A percentile compares a stretch with the other conserved stretches of the same genome.
phyloP scores from a whole-genome alignment of 352 stramenopile species.

The Phytophthora pinifolia region DNA sequence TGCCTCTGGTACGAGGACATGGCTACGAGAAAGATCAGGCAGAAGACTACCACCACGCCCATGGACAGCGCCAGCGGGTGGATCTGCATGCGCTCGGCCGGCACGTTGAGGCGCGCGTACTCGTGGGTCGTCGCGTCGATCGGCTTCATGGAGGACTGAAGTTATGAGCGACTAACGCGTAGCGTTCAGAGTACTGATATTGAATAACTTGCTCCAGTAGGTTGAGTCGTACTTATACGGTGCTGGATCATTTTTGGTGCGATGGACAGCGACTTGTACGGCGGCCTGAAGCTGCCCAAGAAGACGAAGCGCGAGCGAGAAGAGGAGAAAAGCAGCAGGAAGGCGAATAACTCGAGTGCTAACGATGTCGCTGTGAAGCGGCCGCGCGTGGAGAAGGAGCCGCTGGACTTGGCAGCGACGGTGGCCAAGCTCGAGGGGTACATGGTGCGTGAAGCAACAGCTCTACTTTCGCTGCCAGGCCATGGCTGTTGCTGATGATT shows the following conservation, averaged over 20 bases:
- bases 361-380: slow-evolving; percentile 23
- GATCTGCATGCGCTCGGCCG: slow-evolving; percentile 32
- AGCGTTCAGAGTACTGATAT: not conserved
- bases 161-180: slow-evolving; percentile 15
- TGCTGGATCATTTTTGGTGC: too few relatives aligned
- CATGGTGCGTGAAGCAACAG: slow-evolving; percentile 39
- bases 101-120: slow-evolving; percentile 29
- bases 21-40: slow-evolving; percentile 63
- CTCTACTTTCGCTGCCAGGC: not conserved
- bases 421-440: slow-evolving; percentile 64
- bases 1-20: slow-evolving; percentile 82
- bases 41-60: slow-evolving; percentile 56
- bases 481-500: not conserved
- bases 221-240: too few relatives aligned
- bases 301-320: slow-evolving; percentile 42
- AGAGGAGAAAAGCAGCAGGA: slow-evolving; percentile 14
- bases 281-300: slow-evolving; percentile 46
- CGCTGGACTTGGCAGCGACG: slow-evolving; percentile 41
- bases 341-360: not conserved
- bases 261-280: slow-evolving; percentile 54
- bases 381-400: slow-evolving; percentile 25
- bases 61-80: slow-evolving; percentile 72
- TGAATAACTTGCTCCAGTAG: too few relatives aligned
- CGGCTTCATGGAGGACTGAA: slow-evolving; percentile 23
- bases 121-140: slow-evolving; percentile 29